These are phyloP conservation scores for Draba incana DNA, from an alignment of 345 rosid species.

Conservation along the genomic window DNA sequence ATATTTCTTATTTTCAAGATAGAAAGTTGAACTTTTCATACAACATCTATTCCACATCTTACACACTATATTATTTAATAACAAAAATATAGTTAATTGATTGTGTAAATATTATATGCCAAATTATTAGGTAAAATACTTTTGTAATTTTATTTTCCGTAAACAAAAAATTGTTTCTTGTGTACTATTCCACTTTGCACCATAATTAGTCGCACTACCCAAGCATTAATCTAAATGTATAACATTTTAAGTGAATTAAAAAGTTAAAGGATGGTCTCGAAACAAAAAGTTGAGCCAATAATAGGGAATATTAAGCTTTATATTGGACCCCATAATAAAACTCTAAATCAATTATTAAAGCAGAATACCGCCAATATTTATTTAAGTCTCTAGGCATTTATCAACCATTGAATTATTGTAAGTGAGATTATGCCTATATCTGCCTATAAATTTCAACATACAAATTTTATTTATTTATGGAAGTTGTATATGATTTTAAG, in stretches of 20 bases:
- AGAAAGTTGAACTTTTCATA: conserved; percentile 39
- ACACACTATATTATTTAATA: no score
- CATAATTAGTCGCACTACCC: conserved; percentile 37
- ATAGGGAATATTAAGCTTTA: conserved; percentile 43
- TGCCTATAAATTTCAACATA: background rate
- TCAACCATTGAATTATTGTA: conserved; percentile 9
- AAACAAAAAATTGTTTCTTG: conserved; percentile 3
- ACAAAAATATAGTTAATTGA: background rate
- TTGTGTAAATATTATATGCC: background rate
- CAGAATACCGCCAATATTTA: conserved; percentile 31
- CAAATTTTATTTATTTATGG: background rate
- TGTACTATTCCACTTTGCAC: conserved; percentile 10
- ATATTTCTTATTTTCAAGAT: conserved; percentile 17
- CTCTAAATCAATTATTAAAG: conserved; percentile 37
- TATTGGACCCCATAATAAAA: conserved; percentile 41
- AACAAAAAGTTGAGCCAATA: conserved; percentile 39
- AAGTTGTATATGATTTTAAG: conserved; percentile 18
- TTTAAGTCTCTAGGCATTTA: background rate
- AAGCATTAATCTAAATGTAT: background rate
- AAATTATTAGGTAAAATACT: background rate
- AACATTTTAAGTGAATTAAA: conserved; percentile 13
- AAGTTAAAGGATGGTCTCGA: conserved; percentile 32
- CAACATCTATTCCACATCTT: conserved; percentile 3
- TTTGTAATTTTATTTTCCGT: background rate
- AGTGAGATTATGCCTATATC: background rate